These are phyloP conservation scores for Aegle marmelos DNA, from an alignment of 345 rosid species.

Conservation along the genomic window DNA sequence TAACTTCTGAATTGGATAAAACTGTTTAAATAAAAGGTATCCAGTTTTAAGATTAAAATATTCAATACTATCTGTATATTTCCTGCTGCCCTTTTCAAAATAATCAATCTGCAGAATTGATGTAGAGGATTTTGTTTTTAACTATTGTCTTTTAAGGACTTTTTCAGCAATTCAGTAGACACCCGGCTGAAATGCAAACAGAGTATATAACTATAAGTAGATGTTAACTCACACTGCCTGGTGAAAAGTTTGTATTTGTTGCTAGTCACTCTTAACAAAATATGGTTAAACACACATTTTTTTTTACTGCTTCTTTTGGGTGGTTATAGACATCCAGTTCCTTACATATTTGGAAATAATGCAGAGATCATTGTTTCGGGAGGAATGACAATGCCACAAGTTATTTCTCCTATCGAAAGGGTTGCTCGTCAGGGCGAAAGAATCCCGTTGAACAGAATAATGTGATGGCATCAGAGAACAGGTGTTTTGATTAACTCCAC, in stretches of 20 bases:
- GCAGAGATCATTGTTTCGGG: constrained; percentile 72
- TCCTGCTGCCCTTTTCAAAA: not conserved
- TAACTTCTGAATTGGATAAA: not conserved
- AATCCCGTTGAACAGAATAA: constrained; percentile 47
- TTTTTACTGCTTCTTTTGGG: not conserved
- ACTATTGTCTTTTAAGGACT: no score
- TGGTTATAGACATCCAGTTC: no score
- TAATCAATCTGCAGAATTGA: not conserved
- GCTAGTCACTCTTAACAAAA: not conserved
- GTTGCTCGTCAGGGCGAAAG: constrained; percentile 36
- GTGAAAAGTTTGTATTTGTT: not conserved
- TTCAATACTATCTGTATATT: not conserved
- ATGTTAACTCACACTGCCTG: not conserved
- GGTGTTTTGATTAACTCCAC: not conserved
- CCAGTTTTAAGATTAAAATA: not conserved
- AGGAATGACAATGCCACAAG: constrained; percentile 73
- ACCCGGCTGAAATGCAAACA: not conserved
- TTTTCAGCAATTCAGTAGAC: no score
- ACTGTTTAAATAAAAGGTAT: no score
- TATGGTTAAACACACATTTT: not conserved
- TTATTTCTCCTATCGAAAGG: constrained; percentile 48
- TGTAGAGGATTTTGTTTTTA: not conserved
- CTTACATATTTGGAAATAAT: constrained; percentile 6
- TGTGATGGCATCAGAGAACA: constrained; percentile 11
- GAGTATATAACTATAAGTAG: not conserved